A percentile compares a stretch with the other conserved stretches of the same genome.
Evolutionary conservation across 108 stramenopile species (phyloP).

Genomic region (Pseudonitzschia delicatissima): DNA sequence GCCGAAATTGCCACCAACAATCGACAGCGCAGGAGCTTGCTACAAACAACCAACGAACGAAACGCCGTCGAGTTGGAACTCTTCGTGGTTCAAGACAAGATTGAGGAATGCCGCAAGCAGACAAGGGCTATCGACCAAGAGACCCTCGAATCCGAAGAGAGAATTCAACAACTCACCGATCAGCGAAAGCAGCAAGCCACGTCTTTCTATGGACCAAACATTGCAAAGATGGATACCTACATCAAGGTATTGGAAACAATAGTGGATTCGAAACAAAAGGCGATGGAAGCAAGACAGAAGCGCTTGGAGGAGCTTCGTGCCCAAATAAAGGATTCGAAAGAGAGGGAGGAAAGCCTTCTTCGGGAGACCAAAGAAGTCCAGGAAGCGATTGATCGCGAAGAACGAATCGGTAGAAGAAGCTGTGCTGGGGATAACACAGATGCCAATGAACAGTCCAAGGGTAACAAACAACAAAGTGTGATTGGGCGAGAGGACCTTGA

Average conservation of each 20-base stretch:
- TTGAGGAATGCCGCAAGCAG: background rate
- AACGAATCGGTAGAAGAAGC: background rate
- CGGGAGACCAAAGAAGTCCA: background rate
- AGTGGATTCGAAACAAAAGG: background rate
- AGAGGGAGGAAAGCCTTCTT: background rate
- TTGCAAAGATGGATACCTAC: background rate
- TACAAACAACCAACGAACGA: slow-evolving; percentile 13
- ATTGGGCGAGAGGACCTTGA: background rate
- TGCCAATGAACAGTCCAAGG: background rate
- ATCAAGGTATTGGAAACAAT: background rate
- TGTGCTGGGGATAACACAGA: background rate
- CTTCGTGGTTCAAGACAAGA: background rate
- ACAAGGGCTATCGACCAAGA: background rate
- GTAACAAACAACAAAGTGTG: background rate
- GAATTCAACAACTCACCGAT: background rate
- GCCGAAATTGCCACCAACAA: slow-evolving; percentile 1
- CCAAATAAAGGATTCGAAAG: background rate
- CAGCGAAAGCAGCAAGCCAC: background rate
- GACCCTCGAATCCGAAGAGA: background rate
- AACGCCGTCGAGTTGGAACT: slow-evolving; percentile 22
- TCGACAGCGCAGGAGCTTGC: background rate
- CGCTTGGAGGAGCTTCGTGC: background rate
- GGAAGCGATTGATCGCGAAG: background rate
- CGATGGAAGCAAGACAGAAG: background rate
- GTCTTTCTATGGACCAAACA: background rate